Base-by-base conservation (phyloP, 164 flowering plant genomes). In the Tinospora cordifolia region DNA sequence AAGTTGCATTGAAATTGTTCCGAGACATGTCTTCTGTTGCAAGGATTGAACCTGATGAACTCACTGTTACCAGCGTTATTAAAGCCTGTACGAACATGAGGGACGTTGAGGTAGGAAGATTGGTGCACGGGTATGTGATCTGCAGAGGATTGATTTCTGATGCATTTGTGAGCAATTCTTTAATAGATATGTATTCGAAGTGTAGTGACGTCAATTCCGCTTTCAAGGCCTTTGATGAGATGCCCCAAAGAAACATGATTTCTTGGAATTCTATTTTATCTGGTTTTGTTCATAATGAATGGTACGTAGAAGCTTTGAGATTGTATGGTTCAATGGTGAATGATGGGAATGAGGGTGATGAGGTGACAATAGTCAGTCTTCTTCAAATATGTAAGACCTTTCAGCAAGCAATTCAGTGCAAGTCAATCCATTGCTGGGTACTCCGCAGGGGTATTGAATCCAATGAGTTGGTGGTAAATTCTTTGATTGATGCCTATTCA, bases 221-320 rank as follows among this genome's bases (percentile, higher is more conserved):
- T 1, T 69, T 72, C 27, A 40, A 68, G 63, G 86, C 80, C 27
- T 89, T 90, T 74, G 21, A 72, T n/a, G 85, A 81, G 72, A 87
- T 86, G 82, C 80, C 81, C 49, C 26, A 14, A 10, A 87, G 67
- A 79, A 92, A 89, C 68, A 73, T 30, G 34, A 89, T 94, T 58
- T 87, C 98, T 0, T 94, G 97, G 98, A 94, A 92, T 79, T 88
- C 91, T 4, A 70, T 86, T n/a, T 70, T 90, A 39, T 83, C 93
- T 17, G 97, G 93, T 63, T 83, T 79, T 65, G 83, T 90, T 17
- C 74, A 71, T 8, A 84, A 83, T 67, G 84, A 63, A 41, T 79
- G 75, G 75, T 73, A 81, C 73, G 39, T 64, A 1, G 90, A 86
- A 74, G 87, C 88, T 66, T 59, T 89, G 38, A 27, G 38, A 12